A percentile compares a stretch with the other conserved stretches of the same genome.
These are phyloP conservation scores for Acanthamoeba royreba DNA, from an alignment of 208 protist species.

Conservation along the genomic window DNA sequence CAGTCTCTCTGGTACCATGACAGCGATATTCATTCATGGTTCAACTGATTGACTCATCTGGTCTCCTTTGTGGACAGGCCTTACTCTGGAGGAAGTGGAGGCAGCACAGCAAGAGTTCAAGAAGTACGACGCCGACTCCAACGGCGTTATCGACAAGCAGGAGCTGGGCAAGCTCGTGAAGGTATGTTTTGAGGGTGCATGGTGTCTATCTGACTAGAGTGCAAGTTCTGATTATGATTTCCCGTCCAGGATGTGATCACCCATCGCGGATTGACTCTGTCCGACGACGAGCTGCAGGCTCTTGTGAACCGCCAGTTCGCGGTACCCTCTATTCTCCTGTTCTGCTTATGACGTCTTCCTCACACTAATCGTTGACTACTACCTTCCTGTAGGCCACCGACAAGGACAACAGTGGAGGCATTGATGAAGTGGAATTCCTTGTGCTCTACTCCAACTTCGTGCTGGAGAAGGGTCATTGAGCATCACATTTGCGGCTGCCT, in stretches of 20 bases:
- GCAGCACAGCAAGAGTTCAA: neutral
- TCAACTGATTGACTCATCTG: too few species aligned
- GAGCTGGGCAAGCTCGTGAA: neutral
- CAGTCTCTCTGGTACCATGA: neutral
- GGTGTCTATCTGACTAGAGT: neutral
- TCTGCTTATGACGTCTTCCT: neutral
- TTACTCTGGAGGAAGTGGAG: neutral
- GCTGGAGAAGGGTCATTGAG: neutral
- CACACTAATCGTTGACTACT: neutral
- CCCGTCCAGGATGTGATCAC: neutral
- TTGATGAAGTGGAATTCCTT: conserved; percentile 19
- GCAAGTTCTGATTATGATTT: neutral
- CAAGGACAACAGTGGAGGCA: neutral
- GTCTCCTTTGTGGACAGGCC: neutral
- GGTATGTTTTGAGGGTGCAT: neutral
- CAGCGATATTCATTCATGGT: too few species aligned
- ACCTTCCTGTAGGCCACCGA: neutral
- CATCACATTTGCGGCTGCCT: too few species aligned
- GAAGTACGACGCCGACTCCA: neutral
- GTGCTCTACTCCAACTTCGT: neutral
- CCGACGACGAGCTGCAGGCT: neutral
- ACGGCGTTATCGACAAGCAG: neutral
- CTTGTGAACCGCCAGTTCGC: neutral
- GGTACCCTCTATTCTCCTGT: neutral
- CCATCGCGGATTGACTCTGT: neutral